Percentiles rank a stretch among this genome's conserved stretches.
These are phyloP conservation scores for Ichthyophthirius multifiliis DNA, from an alignment of 169 alveolate species.

Conservation along the genomic window DNA sequence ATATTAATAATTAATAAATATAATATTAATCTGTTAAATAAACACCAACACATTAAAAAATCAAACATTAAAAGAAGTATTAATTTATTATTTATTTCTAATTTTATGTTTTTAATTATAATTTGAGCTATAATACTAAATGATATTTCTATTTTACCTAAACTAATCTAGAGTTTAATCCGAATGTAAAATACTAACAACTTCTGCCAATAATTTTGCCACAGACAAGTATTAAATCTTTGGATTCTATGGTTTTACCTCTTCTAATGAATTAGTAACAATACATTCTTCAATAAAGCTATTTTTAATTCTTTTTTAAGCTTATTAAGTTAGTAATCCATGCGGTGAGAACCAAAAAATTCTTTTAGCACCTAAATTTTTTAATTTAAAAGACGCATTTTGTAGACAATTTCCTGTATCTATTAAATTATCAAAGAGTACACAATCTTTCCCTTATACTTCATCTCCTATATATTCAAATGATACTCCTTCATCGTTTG, in stretches of 20 bases:
- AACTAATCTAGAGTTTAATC: background rate
- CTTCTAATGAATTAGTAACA: conserved; percentile 29
- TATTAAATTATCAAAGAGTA: conserved; percentile 33
- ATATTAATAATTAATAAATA: too few relatives aligned
- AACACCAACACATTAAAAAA: too few relatives aligned
- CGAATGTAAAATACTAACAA: background rate
- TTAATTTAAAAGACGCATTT: background rate
- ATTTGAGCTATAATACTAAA: too few relatives aligned
- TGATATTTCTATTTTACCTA: too few relatives aligned
- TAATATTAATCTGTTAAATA: too few relatives aligned
- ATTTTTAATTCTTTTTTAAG: conserved; percentile 21
- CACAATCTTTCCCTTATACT: conserved; percentile 15
- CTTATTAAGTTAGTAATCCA: conserved; percentile 21
- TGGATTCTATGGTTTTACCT: background rate
- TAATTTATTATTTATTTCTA: too few relatives aligned
- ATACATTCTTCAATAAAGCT: conserved; percentile 7
- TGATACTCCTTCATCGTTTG: background rate
- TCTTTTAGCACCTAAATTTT: conserved; percentile 21
- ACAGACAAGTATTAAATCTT: conserved; percentile 9
- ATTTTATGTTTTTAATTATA: too few relatives aligned
- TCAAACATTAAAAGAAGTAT: too few relatives aligned
- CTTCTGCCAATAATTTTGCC: conserved; percentile 15
- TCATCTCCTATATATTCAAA: conserved; percentile 25
- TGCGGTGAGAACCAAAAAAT: conserved; percentile 22
- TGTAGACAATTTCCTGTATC: conserved; percentile 7